phyloP scores from a whole-genome alignment of 2,329 filamentous ascomycete species.

The Tolypocladium ophioglossoides region DNA sequence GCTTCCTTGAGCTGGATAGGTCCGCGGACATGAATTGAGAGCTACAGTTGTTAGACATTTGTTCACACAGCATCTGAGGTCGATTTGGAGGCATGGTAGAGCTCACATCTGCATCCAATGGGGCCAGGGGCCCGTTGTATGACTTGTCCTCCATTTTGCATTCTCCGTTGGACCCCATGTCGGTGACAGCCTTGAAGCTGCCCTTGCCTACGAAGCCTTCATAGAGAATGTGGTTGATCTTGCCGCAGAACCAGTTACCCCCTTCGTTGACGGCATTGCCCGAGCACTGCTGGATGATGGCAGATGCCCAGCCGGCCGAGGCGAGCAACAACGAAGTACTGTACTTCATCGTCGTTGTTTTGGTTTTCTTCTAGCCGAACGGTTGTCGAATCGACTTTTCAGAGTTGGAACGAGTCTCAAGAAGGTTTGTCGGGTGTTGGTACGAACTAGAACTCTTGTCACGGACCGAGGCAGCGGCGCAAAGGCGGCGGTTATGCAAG shows the following conservation, averaged over 20 bases:
- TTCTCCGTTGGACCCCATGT: constrained; percentile 43
- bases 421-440: not conserved
- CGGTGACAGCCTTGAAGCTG: constrained; percentile 52
- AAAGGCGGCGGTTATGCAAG: not conserved
- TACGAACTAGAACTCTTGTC: not conserved
- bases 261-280: constrained; percentile 23
- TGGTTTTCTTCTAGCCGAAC: not conserved
- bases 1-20: constrained; percentile 57
- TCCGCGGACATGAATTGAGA: constrained; percentile 64
- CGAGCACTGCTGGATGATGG: constrained; percentile 23
- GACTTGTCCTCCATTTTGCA: constrained; percentile 41
- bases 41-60: constrained; percentile 27
- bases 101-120: constrained; percentile 57
- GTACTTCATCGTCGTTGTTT: constrained; percentile 18
- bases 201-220: constrained; percentile 48
- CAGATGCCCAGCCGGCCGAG: constrained; percentile 17
- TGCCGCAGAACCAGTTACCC: constrained; percentile 57
- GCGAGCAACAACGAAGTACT: constrained; percentile 14
- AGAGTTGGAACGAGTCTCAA: not conserved
- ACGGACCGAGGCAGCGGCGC: not conserved
- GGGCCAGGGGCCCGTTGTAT: constrained; percentile 53
- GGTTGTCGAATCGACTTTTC: not conserved
- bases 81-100: too few species aligned
- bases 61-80: not conserved
- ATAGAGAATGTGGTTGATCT: constrained; percentile 59